Evolutionary conservation across 495 filamentous ascomycete species (phyloP), one percentile per base, ranked within the genome.

Genomic region (Terfezia claveryi): DNA sequence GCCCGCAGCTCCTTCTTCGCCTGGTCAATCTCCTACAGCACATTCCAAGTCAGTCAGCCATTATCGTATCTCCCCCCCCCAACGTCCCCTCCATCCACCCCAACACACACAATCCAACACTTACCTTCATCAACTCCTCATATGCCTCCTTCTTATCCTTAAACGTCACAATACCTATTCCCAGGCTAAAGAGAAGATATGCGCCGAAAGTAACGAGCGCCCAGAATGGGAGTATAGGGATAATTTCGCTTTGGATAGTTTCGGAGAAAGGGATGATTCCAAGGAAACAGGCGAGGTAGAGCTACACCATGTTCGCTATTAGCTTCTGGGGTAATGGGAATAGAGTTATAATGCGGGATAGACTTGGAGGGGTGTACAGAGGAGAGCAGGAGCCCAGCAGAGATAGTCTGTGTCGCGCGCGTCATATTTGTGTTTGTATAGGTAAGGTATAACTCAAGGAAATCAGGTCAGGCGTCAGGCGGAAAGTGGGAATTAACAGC

Each of bases 61-160:
- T 20, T 44, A 2, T 37, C 23, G 41, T 10, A 12, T 36, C 44
- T 14, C 38, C 16, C 51, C 16, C 8, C 14, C 51, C 51, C 23
- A 11, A 16, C 23, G 5, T n/a, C 16, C 8, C 51, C 6, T 7
- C 7, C 4, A 17, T 32, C n/a, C 5, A n/a, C 6, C 51, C 51
- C 23, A 27, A 36, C 9, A 36, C 17, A 50, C n/a, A 44, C 5
- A 53, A 12, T 37, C 54, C 60, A 38, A 52, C 62, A 71, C 66
- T 73, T 79, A 73, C 94, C 27, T 32, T 32, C 27, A 32, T 32
- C 27, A 32, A 70, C 70, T 94, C 89, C 61, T 80, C 75, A 68
- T 95, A 82, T 56, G 91, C 91, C 58, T 84, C 79, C 53, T 92
- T 89, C 11, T 91, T 87, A 70, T 96, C 86, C 71, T 92, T 87